phyloP scores from a whole-genome alignment of 108 stramenopile genomes.

The Phaeodactylum tricornutum region DNA sequence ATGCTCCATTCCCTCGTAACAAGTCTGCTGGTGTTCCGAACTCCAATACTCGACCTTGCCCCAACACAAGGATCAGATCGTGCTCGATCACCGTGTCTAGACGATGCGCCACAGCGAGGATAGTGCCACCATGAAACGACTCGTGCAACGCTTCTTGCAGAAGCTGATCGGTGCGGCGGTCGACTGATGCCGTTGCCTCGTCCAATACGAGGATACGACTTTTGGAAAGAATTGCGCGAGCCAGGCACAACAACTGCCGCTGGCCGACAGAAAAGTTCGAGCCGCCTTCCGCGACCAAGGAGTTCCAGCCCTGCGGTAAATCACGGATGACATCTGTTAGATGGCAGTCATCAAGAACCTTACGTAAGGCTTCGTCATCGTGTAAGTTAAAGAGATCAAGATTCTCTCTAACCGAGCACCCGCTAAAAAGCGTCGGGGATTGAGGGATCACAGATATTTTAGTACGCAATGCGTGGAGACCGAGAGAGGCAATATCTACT shows the following conservation, averaged over 20 bases:
- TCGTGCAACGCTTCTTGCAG: constrained; percentile 75
- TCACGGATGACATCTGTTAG: constrained; percentile 53
- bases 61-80: constrained; percentile 87
- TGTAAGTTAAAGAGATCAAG: constrained; percentile 80
- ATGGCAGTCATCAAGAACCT: constrained; percentile 44
- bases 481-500: constrained; percentile 67
- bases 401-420: constrained; percentile 86
- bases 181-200: constrained; percentile 89
- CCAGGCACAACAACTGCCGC: constrained; percentile 90
- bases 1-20: constrained; percentile 38
- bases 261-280: constrained; percentile 88
- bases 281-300: constrained; percentile 83
- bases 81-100: constrained; percentile 87
- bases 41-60: constrained; percentile 81
- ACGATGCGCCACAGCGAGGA: constrained; percentile 92
- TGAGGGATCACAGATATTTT: constrained; percentile 90
- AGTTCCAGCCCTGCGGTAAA: constrained; percentile 52
- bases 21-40: constrained; percentile 79
- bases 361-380: constrained; percentile 38
- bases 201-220: constrained; percentile 81
- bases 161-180: constrained; percentile 70
- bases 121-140: constrained; percentile 63
- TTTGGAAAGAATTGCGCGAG: constrained; percentile 78
- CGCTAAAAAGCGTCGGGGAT: constrained; percentile 84
- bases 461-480: constrained; percentile 77